Evolutionary conservation across 2,329 filamentous ascomycete species (phyloP), one percentile per base, ranked within the genome.

Genomic region (Monilinia aucupariae): DNA sequence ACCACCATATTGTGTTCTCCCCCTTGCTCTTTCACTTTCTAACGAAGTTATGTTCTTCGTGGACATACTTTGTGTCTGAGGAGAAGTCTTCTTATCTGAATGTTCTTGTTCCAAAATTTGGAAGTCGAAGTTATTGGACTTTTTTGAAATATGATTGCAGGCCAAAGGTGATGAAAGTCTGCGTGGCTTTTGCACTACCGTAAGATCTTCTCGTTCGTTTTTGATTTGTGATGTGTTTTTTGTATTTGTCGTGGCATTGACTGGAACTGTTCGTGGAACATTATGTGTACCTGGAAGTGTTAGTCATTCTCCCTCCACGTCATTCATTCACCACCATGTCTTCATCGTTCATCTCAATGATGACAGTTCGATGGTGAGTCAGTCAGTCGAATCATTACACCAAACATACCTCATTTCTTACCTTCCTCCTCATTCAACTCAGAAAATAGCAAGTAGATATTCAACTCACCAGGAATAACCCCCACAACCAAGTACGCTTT

Each of bases 381-480:
- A 30, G 9, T 43, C 9, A 51, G 10, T 8, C n/a, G 30, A 25
- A 54, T 8, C 0, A 9, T 22, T 30, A 10, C 17, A 22, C n/a
- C 9, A 47, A 12, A 20, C 51, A 17, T 1, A 43, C n/a, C 7
- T 56, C 3, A 13, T 4, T 2, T 10, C 27, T 3, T 6, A n/a
- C 39, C 20, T 13, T 5, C 8, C 13, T 22, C 6, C 4, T 17
- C 22, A 20, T 3, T 0, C 7, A n/a, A 9, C 10, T 48, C 45
- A 25, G 22, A 3, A 25, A 48, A 45, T 7, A 45, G n/a, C 17
- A 5, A 22, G 9, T 47, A 47, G 43, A 48, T 48, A 3, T 22
- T 22, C 20, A 54, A 13, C 53, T 56, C 53, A 56, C 53, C 53
- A 56, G 53, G 53, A 56, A 56, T 56, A 47, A 56, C 41, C 12